These are phyloP conservation scores for Metroxylon sagu DNA, from an alignment of 176 grass and related monocot species.

Conservation along the genomic window DNA sequence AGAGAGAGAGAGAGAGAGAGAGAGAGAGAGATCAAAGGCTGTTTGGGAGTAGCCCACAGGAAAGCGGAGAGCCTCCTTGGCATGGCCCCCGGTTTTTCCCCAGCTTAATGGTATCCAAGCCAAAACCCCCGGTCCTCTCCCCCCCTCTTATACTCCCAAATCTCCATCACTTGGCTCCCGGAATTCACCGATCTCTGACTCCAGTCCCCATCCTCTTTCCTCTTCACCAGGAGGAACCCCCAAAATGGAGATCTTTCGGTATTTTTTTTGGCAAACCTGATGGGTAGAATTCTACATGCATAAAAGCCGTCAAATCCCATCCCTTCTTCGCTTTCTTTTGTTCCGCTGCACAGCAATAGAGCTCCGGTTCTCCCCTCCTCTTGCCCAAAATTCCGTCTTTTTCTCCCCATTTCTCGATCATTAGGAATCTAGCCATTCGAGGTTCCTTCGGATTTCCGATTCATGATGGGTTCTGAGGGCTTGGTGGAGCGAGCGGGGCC, in stretches of 20 bases:
- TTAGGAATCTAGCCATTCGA: too few relatives aligned
- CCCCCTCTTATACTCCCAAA: background rate
- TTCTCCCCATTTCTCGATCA: too few relatives aligned
- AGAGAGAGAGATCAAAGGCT: background rate
- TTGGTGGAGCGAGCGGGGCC: background rate
- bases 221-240: background rate
- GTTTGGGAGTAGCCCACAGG: conserved; percentile 27
- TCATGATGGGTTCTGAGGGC: too few relatives aligned
- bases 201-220: background rate
- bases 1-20: background rate
- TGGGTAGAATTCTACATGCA: too few relatives aligned
- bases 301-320: too few relatives aligned
- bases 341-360: too few relatives aligned
- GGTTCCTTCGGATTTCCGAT: too few relatives aligned
- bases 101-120: background rate
- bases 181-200: too few relatives aligned
- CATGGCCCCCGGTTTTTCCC: conserved; percentile 14
- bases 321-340: too few relatives aligned
- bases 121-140: background rate
- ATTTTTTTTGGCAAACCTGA: too few relatives aligned
- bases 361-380: too few relatives aligned
- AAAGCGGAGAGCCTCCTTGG: background rate
- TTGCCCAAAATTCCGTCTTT: too few relatives aligned
- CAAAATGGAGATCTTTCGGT: background rate
- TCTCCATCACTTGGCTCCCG: background rate